Evolutionary conservation across 257 asterid genomes (phyloP).

Genomic region (Echites panduratus): DNA sequence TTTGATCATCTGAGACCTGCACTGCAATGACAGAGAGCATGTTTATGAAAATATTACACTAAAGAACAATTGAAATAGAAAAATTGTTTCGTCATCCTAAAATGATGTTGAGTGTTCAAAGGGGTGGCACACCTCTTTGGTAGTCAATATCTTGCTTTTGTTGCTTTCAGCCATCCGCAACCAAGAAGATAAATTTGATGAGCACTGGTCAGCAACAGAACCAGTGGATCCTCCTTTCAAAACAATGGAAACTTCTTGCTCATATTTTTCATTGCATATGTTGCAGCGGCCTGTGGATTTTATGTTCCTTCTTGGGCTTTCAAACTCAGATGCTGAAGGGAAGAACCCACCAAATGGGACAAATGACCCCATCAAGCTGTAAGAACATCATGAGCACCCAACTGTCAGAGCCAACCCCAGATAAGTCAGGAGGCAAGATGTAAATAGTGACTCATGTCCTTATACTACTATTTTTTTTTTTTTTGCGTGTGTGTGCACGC

Average conservation of each 20-base stretch:
- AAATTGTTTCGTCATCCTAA: slow-evolving; percentile 5
- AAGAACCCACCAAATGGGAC: slow-evolving; percentile 96
- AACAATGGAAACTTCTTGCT: slow-evolving; percentile 55
- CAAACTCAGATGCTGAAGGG: slow-evolving; percentile 64
- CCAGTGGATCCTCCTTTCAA: slow-evolving; percentile 39
- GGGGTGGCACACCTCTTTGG: slow-evolving; percentile 62
- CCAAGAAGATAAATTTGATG: slow-evolving; percentile 56
- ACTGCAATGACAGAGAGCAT: slow-evolving; percentile 61
- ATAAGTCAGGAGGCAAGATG: slow-evolving; percentile 24
- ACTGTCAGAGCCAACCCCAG: slow-evolving; percentile 29
- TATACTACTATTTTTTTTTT: background rate
- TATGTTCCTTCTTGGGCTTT: slow-evolving; percentile 26
- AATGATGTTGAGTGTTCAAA: slow-evolving; percentile 16
- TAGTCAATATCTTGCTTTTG: slow-evolving; percentile 40
- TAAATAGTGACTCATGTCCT: background rate
- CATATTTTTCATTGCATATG: slow-evolving; percentile 64
- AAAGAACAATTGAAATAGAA: slow-evolving; percentile 2
- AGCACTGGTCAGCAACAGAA: slow-evolving; percentile 42
- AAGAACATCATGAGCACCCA: slow-evolving; percentile 27
- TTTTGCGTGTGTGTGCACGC: too few relatives aligned
- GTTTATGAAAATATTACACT: slow-evolving; percentile 27
- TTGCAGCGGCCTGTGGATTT: slow-evolving; percentile 47
- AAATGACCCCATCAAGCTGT: slow-evolving; percentile 95
- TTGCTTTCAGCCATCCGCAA: slow-evolving; percentile 50
- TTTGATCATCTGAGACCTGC: slow-evolving; percentile 72